Evolutionary conservation across 202 grass and related monocot species (phyloP), one percentile per base, ranked within the genome.

Genomic region (Zoysia matrella): DNA sequence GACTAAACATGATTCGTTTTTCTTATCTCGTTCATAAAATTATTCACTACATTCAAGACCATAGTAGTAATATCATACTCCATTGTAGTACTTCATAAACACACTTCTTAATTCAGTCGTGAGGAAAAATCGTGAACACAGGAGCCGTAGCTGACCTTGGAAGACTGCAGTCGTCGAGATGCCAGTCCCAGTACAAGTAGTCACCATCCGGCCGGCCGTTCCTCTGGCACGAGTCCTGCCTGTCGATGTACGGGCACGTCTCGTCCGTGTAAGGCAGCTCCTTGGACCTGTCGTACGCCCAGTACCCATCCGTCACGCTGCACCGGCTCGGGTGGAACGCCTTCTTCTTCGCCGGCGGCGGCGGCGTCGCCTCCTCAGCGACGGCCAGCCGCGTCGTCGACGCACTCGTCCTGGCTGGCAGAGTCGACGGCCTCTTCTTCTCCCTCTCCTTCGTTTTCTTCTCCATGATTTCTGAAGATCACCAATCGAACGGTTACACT

Each of bases 171-270:
- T 88, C 86, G 77, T 97, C 91, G 10, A 86, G 72, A 48, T 90
- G 81, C 91, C 94, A 97, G 30, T 88, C 84, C 91, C 91, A 97
- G 55, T 89, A 91, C 72, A 91, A 50, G 78, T 97, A 97, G 61
- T 89, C 87, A 15, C 56, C 85, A 74, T 97, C 91, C 6, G 86
- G 89, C 75, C 88, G 87, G 51, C 94, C 94, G 50, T 97, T 97
- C 70, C 84, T 88, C 74, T 11, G 55, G 74, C 94, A 97, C 0
- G 81, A 69, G 5, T 70, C 68, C 86, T 97, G 94, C 55, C 57
- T 93, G 72, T 97, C 94, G 12, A 97, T 44, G 72, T 89, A 93
- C 41, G 94, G 94, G 72, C 94, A 97, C 8, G 67, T 89, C 67
- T 70, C 51, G 45, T 93, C 89, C n/a, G 86, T 81, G n/a, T 97